These are phyloP conservation scores for Cyberlindnera misumaiensis DNA, from an alignment of 805 yeast species.

Conservation along the genomic window DNA sequence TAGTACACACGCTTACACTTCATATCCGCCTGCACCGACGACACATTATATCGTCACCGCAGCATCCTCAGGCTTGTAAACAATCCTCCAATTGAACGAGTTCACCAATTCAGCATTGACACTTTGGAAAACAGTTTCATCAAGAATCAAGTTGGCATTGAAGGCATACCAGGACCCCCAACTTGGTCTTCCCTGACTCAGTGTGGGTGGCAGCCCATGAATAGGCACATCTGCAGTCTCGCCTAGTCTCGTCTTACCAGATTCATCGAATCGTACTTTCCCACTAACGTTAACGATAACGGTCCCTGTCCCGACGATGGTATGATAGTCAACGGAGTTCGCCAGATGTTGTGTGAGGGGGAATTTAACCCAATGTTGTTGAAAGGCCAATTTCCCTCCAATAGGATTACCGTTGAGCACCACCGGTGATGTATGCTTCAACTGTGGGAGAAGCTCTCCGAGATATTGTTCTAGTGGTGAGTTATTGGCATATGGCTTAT, in stretches of 20 bases:
- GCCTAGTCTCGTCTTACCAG: constrained; percentile 61
- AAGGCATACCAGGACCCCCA: constrained; percentile 75
- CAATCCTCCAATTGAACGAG: constrained; percentile 59
- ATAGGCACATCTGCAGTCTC: constrained; percentile 49
- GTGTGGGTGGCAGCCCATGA: constrained; percentile 3
- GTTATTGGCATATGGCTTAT: constrained; percentile 13
- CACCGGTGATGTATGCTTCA: constrained; percentile 45
- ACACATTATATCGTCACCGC: constrained; percentile 20
- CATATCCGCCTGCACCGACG: no score
- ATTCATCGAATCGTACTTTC: constrained; percentile 70
- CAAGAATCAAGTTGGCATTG: constrained; percentile 50
- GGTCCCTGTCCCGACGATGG: constrained; percentile 57
- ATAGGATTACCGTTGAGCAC: constrained; percentile 55
- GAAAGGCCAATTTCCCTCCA: constrained; percentile 44
- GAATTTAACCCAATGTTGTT: constrained; percentile 48
- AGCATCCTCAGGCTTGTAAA: constrained; percentile 53
- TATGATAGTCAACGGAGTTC: constrained; percentile 59
- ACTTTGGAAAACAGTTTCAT: constrained; percentile 37
- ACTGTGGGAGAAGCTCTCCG: constrained; percentile 33
- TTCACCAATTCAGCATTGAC: constrained; percentile 42
- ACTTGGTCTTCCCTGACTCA: constrained; percentile 5
- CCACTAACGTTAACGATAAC: constrained; percentile 43
- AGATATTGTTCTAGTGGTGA: constrained; percentile 16
- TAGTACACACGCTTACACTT: neutral
- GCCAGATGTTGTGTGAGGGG: constrained; percentile 58